A percentile compares a stretch with the other conserved stretches of the same genome.
Conservation (phyloP, 2,329 filamentous ascomycete genomes). For the Neonectria coccinea region DNA sequence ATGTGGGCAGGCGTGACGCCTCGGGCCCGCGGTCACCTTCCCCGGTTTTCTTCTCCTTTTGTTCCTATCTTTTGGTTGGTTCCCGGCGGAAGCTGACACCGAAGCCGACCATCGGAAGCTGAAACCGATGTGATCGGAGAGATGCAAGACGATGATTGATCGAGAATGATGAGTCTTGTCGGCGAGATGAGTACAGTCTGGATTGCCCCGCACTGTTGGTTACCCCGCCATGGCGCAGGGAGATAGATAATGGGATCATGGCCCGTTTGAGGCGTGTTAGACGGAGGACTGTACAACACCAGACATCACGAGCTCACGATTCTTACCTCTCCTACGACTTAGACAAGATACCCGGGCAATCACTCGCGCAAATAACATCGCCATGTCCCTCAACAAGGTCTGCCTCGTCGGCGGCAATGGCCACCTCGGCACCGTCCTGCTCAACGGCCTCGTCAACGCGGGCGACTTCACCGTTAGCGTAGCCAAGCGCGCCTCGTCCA, state of each 20-base stretch:
- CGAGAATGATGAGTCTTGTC: neutral
- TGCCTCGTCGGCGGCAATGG: conserved; percentile 53
- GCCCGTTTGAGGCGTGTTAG: neutral
- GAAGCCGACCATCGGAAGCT: conserved; percentile 21
- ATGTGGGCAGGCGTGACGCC: neutral
- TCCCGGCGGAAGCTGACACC: conserved; percentile 18
- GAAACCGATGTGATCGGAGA: conserved; percentile 15
- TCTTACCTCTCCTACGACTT: neutral
- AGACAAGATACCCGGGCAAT: neutral
- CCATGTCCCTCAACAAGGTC: conserved; percentile 48
- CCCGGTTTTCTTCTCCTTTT: neutral
- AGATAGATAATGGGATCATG: neutral
- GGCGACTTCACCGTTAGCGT: conserved; percentile 64
- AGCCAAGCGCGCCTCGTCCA: conserved; percentile 60
- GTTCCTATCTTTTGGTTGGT: neutral
- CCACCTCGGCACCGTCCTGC: conserved; percentile 54
- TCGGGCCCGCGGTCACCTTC: neutral
- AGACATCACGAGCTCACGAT: neutral
- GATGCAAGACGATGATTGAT: conserved; percentile 14
- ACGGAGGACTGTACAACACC: neutral
- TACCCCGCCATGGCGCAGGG: neutral
- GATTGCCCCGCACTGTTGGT: conserved; percentile 12
- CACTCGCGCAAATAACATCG: neutral
- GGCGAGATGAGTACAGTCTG: neutral
- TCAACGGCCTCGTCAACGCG: conserved; percentile 52